Evolutionary conservation across 2,329 filamentous ascomycete genomes (phyloP), one percentile per base, ranked within the genome.

Genomic region (Teratosphaeria destructans): DNA sequence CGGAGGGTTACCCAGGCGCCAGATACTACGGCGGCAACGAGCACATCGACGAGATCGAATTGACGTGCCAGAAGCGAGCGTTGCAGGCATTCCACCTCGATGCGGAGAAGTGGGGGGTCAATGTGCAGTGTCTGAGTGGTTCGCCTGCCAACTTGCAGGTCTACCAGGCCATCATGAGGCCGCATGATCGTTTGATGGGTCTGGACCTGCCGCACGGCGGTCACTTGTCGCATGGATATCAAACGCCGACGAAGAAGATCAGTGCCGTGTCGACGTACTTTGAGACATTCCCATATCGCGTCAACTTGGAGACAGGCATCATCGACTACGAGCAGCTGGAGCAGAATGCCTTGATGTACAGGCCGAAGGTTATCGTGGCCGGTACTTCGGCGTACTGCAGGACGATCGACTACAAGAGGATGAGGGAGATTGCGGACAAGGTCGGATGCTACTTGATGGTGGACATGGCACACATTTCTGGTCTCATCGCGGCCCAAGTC

Each of bases 11-110:
- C 77, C 94, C 94, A 67, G 94, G 94, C 75, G 94, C 94, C 70
- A 88, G 94, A 78, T 99, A 99, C 85, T 99, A 99, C 73, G 94
- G 94, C 74, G 94, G 94, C 73, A 99, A 99, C 82, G 89, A 99
- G 83, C 90, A 94, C 83, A 99, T 99, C 68, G 94, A 99, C 77
- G 83, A 90, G 77, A 91, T 96, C 71, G 94, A 99, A 84, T 83
- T 89, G 67, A 88, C 94, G 62, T 99, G 94, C 84, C 94, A 99
- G 82, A 83, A 85, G 76, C 88, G 94, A 78, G 94, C 94, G 66
- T 87, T 99, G 64, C 84, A 90, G 78, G 88, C 92, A 61, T 99
- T 97, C 82, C 84, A 90, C 73, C 79, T 95, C 67, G 89, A 95
- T 78, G 74, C 87, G 19, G 84, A 85, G 67, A 91, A 95, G 81